Conservation (phyloP, 371 early-diverging fungal genomes). For the Smittium culicis region DNA sequence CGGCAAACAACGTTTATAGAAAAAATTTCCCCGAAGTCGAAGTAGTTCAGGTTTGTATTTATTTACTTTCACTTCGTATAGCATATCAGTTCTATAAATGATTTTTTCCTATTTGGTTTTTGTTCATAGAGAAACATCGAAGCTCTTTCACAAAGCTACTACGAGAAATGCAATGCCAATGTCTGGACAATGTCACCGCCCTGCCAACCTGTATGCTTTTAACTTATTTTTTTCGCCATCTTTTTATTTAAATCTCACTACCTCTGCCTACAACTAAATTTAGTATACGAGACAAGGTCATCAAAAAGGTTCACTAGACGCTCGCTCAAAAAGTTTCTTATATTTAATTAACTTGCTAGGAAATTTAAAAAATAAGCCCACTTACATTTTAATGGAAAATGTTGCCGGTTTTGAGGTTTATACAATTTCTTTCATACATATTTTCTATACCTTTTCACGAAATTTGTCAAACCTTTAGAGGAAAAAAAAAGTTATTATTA, state of each 20-base stretch:
- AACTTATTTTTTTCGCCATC: too few relatives aligned
- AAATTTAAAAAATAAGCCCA: constrained; percentile 41
- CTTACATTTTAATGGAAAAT: constrained; percentile 62
- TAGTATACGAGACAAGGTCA: constrained; percentile 59
- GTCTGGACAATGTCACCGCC: constrained; percentile 76
- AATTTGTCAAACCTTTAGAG: too few relatives aligned
- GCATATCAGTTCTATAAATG: background rate
- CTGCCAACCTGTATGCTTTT: constrained; percentile 47
- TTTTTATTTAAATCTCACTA: too few relatives aligned
- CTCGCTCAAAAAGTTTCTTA: constrained; percentile 57
- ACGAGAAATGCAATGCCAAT: constrained; percentile 48
- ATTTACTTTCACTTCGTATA: background rate
- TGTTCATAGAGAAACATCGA: constrained; percentile 45
- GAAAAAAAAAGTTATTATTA: too few relatives aligned
- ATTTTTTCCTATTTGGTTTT: background rate
- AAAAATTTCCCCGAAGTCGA: constrained; percentile 56
- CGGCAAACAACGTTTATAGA: constrained; percentile 60
- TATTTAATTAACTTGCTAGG: constrained; percentile 47
- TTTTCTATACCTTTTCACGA: background rate
- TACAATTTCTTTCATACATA: background rate
- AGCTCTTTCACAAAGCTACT: constrained; percentile 41
- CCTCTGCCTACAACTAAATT: too few relatives aligned
- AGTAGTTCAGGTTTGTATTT: constrained; percentile 40
- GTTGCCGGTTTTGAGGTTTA: constrained; percentile 67
- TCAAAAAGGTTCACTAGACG: constrained; percentile 58